Conservation (phyloP, 441 rosid species). For the Pelargonium citronellum region DNA sequence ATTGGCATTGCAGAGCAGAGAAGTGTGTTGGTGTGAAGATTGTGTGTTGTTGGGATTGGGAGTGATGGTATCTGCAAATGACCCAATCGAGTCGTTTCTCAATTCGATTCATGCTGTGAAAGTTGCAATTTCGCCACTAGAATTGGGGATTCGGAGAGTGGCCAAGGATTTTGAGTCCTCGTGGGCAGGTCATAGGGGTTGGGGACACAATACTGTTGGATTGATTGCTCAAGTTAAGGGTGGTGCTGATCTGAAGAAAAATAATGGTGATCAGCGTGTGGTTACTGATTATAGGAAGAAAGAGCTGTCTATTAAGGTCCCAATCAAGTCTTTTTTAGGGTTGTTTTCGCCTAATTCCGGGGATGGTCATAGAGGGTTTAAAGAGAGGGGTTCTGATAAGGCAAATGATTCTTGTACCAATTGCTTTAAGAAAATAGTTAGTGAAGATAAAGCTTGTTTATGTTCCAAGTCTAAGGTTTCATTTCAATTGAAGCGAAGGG, state of each 20-base stretch:
- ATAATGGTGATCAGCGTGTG: constrained; percentile 26
- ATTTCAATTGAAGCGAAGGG: constrained; percentile 27
- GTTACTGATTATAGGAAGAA: background rate
- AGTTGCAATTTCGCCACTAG: constrained; percentile 63
- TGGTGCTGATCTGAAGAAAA: constrained; percentile 29
- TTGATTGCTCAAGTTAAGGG: constrained; percentile 13
- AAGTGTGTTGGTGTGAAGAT: background rate
- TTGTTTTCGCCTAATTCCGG: constrained; percentile 45
- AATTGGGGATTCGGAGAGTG: constrained; percentile 61
- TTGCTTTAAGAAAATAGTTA: constrained; percentile 48
- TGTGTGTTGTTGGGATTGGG: constrained; percentile 1
- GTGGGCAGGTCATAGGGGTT: constrained; percentile 41
- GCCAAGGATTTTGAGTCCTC: constrained; percentile 68
- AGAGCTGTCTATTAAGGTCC: constrained; percentile 52
- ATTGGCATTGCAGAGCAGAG: background rate
- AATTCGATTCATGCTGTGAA: constrained; percentile 72
- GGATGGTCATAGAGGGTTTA: constrained; percentile 32
- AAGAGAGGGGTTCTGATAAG: constrained; percentile 35
- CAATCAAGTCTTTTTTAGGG: constrained; percentile 47
- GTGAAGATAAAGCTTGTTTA: constrained; percentile 8
- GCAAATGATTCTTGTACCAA: constrained; percentile 57
- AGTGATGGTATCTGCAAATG: constrained; percentile 66
- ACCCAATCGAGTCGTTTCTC: constrained; percentile 54
- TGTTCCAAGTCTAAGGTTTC: constrained; percentile 1
- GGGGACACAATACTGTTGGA: constrained; percentile 31